Evolutionary conservation across 805 yeast genomes (phyloP).

Genomic region (Saturnispora bothae): DNA sequence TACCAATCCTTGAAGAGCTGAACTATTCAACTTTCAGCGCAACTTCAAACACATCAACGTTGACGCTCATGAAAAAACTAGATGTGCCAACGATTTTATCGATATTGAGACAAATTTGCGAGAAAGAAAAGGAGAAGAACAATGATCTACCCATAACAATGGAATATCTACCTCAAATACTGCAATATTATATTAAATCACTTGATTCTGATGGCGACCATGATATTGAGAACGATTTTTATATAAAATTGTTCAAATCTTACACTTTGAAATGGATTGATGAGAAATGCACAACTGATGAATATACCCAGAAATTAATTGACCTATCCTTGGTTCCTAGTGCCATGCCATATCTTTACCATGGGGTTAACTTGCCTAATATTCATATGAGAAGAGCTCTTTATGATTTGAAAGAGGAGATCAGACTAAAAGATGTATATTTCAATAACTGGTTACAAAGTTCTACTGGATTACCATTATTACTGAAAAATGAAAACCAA

Average conservation of each 20-base stretch:
- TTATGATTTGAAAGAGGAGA: slow-evolving; percentile 13
- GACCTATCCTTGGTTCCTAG: slow-evolving; percentile 22
- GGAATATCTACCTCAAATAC: slow-evolving; percentile 20
- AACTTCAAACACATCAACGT: background rate
- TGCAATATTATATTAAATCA: slow-evolving; percentile 16
- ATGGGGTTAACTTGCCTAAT: slow-evolving; percentile 16
- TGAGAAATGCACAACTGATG: slow-evolving; percentile 8
- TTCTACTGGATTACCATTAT: background rate
- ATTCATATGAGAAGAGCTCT: slow-evolving; percentile 22
- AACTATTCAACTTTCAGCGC: background rate
- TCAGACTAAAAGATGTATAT: slow-evolving; percentile 16
- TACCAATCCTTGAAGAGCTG: slow-evolving; percentile 16
- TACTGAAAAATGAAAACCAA: background rate
- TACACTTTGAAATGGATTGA: slow-evolving; percentile 16
- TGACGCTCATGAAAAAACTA: background rate
- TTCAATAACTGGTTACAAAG: slow-evolving; percentile 14
- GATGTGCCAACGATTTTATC: background rate
- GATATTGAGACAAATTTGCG: slow-evolving; percentile 5
- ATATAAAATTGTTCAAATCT: slow-evolving; percentile 13
- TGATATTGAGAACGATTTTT: slow-evolving; percentile 16
- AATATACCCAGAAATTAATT: slow-evolving; percentile 16
- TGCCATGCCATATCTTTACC: slow-evolving; percentile 14
- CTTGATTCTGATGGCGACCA: slow-evolving; percentile 12
- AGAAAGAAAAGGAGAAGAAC: background rate
- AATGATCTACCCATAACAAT: slow-evolving; percentile 12